Conservation (phyloP, 2,329 filamentous ascomycete genomes). For the Chaetomiaceae sp. region DNA sequence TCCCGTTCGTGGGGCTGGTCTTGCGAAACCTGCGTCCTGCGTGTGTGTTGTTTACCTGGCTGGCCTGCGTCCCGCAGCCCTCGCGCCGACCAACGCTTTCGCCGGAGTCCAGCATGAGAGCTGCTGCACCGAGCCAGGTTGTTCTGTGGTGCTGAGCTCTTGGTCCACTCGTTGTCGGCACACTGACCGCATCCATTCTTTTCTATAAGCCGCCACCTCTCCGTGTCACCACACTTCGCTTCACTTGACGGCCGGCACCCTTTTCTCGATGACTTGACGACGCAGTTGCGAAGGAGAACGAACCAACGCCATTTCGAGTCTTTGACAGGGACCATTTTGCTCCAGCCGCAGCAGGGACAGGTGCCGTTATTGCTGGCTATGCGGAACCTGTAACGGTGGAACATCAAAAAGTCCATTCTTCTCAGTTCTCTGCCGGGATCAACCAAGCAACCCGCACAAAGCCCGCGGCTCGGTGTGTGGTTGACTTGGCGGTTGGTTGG, state of each 20-base stretch:
- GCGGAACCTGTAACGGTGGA: conserved; percentile 23
- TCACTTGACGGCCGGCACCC: too few species aligned
- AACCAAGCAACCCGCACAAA: conserved; percentile 21
- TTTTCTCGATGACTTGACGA: too few species aligned
- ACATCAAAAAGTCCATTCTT: conserved; percentile 11
- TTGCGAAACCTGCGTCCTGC: conserved; percentile 14
- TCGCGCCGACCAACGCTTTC: conserved; percentile 29
- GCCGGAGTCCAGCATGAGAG: conserved; percentile 31
- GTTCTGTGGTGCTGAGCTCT: conserved; percentile 22
- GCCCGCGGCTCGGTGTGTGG: conserved; percentile 19
- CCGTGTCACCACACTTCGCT: conserved; percentile 8
- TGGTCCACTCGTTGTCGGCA: conserved; percentile 24
- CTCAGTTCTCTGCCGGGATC: conserved; percentile 10
- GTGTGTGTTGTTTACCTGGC: conserved; percentile 12
- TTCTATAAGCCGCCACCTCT: conserved; percentile 13
- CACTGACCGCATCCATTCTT: conserved; percentile 23
- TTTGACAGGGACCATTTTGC: conserved; percentile 13
- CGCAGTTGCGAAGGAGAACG: too few species aligned
- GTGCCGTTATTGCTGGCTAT: conserved; percentile 31
- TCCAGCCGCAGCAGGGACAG: conserved; percentile 14
- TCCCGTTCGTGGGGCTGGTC: conserved; percentile 9
- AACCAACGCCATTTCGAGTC: conserved; percentile 1
- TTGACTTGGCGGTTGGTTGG: conserved; percentile 8
- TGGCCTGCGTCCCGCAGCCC: conserved; percentile 16
- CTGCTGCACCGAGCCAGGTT: conserved; percentile 30